phyloP scores from a whole-genome alignment of 495 filamentous ascomycete species.

The Penicillium desertorum region DNA sequence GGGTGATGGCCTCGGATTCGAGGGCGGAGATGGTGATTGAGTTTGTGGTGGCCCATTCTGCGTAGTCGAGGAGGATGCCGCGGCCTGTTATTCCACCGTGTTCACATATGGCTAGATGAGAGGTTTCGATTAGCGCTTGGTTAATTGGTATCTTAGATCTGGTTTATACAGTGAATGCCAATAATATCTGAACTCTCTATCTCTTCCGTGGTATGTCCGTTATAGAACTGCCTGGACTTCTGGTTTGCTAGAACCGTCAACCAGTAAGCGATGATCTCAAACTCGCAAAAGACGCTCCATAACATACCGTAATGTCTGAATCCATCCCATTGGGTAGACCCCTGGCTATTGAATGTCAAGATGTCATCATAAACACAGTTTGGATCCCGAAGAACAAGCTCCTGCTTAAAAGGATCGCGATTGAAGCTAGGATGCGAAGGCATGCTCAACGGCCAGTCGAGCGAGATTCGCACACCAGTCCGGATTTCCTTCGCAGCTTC shows the following conservation, averaged over 20 bases:
- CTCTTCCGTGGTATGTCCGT: conserved; percentile 55
- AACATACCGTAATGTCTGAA: conserved; percentile 47
- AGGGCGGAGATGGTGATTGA: conserved; percentile 32
- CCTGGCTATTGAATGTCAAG: conserved; percentile 53
- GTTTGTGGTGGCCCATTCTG: conserved; percentile 45
- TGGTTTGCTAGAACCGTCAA: conserved; percentile 36
- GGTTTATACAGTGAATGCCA: conserved; percentile 39
- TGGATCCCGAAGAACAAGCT: conserved; percentile 34
- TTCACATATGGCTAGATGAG: conserved; percentile 22
- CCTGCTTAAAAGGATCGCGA: conserved; percentile 38
- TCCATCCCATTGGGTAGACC: conserved; percentile 52
- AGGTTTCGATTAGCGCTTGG: conserved; percentile 2
- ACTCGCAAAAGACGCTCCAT: not conserved
- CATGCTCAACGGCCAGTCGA: conserved; percentile 49
- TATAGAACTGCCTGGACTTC: conserved; percentile 55
- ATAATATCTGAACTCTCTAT: conserved; percentile 47
- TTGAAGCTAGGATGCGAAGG: conserved; percentile 37
- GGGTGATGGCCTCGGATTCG: conserved; percentile 32
- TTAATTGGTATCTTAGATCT: not conserved
- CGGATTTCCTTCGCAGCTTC: conserved; percentile 52
- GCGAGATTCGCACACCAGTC: conserved; percentile 51
- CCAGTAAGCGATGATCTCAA: not conserved
- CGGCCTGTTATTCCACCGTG: conserved; percentile 46
- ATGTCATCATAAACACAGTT: conserved; percentile 54
- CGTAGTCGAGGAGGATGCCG: conserved; percentile 52